A percentile compares a stretch with the other conserved stretches of the same genome.
These are phyloP conservation scores for Rhizopogon vesiculosus DNA, from an alignment of 768 basidiomycete species.

Conservation along the genomic window DNA sequence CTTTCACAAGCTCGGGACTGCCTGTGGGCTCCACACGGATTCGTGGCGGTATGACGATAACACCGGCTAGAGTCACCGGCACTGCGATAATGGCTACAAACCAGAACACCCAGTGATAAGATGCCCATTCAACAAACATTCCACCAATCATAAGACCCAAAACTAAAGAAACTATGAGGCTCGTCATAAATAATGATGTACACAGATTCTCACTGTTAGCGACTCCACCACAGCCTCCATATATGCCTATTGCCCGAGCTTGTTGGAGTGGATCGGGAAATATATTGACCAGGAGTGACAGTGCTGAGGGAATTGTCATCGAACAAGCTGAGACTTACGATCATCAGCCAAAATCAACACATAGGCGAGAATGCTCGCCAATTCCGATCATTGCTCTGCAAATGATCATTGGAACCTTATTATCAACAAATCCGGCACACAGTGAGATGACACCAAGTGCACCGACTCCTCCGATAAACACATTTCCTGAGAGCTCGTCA, in stretches of 20 bases:
- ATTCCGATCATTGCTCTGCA: constrained; percentile 49
- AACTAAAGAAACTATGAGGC: constrained; percentile 19
- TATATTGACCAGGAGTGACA: constrained; percentile 43
- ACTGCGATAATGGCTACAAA: constrained; percentile 36
- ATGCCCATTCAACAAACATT: constrained; percentile 33
- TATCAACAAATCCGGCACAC: constrained; percentile 38
- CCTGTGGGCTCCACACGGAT: neutral
- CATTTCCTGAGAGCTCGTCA: constrained; percentile 23
- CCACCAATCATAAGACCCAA: constrained; percentile 40
- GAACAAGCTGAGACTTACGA: constrained; percentile 31
- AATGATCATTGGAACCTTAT: constrained; percentile 44
- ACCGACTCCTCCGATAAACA: constrained; percentile 37
- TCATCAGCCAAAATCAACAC: neutral
- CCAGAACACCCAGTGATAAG: constrained; percentile 53
- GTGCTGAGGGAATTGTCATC: constrained; percentile 46
- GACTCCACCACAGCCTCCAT: constrained; percentile 41
- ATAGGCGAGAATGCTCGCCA: constrained; percentile 21
- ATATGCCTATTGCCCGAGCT: constrained; percentile 41
- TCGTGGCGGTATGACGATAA: constrained; percentile 31
- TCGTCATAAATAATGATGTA: neutral
- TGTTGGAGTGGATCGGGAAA: constrained; percentile 45
- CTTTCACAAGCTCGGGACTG: neutral
- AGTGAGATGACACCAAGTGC: constrained; percentile 40
- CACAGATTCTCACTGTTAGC: constrained; percentile 33
- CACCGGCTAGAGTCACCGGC: constrained; percentile 22